Percentiles rank a stretch among this genome's conserved stretches.
phyloP scores from a whole-genome alignment of 192 early-diverging fungal species.

The Pilobolus umbonatus region DNA sequence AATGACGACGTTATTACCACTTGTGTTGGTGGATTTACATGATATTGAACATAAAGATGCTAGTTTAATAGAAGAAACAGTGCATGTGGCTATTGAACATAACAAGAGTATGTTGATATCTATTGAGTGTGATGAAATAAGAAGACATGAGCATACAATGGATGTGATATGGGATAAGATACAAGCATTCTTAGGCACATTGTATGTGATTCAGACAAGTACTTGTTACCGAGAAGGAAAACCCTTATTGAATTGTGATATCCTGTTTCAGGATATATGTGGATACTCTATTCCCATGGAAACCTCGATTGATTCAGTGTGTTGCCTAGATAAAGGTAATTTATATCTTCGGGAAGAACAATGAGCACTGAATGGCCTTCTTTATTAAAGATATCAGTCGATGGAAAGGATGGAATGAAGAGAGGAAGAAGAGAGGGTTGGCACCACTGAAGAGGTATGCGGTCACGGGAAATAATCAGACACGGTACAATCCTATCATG shows the following conservation, averaged over 20 bases:
- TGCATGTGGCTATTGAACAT: not conserved
- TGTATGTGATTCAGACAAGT: conserved; percentile 52
- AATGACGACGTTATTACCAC: too few relatives aligned
- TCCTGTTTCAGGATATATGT: conserved; percentile 56
- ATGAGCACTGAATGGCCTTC: not conserved
- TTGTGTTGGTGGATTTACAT: not conserved
- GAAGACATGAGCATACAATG: not conserved
- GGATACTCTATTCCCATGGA: conserved; percentile 50
- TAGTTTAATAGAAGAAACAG: not conserved
- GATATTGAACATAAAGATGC: not conserved
- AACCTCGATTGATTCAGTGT: not conserved
- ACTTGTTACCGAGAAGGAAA: conserved; percentile 32
- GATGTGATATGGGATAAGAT: conserved; percentile 18
- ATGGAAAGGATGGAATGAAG: conserved; percentile 1
- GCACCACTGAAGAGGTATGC: conserved; percentile 4
- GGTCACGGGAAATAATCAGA: too few relatives aligned
- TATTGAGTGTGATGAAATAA: conserved; percentile 5
- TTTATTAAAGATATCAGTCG: not conserved
- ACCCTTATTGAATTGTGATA: conserved; percentile 49
- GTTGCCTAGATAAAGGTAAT: conserved; percentile 7
- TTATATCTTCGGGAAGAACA: not conserved
- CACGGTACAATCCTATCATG: not conserved
- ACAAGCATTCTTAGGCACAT: conserved; percentile 9
- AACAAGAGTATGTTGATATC: not conserved
- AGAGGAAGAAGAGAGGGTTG: not conserved